Conservation (phyloP, 371 early-diverging fungal genomes). For the Apophysomyces variabilis region DNA sequence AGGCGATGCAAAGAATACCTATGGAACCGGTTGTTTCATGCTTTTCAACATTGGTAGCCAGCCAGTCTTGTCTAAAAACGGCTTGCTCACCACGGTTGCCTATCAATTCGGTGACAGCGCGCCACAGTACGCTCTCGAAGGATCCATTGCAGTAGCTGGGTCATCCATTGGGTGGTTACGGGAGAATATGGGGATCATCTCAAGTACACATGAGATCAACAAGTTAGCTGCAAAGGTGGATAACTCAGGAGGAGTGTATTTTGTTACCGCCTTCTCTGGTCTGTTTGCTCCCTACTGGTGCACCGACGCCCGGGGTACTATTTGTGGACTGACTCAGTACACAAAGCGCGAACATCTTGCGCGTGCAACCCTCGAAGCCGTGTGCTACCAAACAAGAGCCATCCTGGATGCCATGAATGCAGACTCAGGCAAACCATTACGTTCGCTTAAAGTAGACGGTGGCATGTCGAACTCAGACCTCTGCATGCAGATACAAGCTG, state of each 20-base stretch:
- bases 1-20: conserved; percentile 93
- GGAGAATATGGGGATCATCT: conserved; percentile 82
- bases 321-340: conserved; percentile 87
- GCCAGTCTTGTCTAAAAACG: conserved; percentile 79
- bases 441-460: conserved; percentile 87
- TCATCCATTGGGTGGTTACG: conserved; percentile 92
- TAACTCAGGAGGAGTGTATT: conserved; percentile 89
- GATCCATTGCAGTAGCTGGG: conserved; percentile 92
- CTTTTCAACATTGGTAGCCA: conserved; percentile 89
- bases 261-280: conserved; percentile 93
- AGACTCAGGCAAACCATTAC: conserved; percentile 72
- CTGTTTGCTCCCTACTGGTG: conserved; percentile 96
- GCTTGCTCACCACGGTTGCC: conserved; percentile 90
- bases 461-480: conserved; percentile 89
- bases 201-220: conserved; percentile 73
- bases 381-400: conserved; percentile 92
- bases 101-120: conserved; percentile 83
- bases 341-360: conserved; percentile 84
- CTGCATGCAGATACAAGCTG: conserved; percentile 91
- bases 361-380: conserved; percentile 87
- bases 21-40: conserved; percentile 97
- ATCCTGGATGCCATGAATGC: conserved; percentile 88
- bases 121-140: conserved; percentile 89
- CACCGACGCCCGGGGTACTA: conserved; percentile 85
- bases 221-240: conserved; percentile 49